phyloP scores from a whole-genome alignment of 352 stramenopile genomes.

The Saprolegnia parasitica region DNA sequence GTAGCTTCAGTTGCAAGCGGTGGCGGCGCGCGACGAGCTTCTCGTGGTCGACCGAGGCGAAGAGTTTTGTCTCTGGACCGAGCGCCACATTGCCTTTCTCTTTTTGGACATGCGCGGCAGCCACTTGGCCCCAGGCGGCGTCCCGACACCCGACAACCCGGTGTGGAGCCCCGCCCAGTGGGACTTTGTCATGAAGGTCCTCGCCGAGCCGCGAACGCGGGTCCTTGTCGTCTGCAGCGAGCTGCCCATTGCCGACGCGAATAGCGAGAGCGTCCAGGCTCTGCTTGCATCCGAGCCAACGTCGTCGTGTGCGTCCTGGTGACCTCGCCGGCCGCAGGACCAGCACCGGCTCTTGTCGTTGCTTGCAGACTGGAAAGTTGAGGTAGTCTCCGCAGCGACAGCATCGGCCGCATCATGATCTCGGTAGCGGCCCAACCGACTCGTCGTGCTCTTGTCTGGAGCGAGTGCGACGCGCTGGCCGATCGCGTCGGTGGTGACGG shows the following conservation, averaged over 20 bases:
- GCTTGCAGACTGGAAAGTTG: constrained; percentile 71
- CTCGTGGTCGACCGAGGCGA: constrained; percentile 53
- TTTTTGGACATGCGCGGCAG: constrained; percentile 60
- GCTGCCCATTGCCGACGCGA: constrained; percentile 43
- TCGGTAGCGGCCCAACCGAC: constrained; percentile 35
- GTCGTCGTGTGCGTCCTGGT: constrained; percentile 38
- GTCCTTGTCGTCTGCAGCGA: constrained; percentile 52
- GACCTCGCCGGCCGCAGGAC: constrained; percentile 35
- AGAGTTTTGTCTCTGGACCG: constrained; percentile 48
- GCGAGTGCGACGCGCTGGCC: constrained; percentile 37
- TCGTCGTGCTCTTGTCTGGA: constrained; percentile 47
- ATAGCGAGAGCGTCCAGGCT: constrained; percentile 14
- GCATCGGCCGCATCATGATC: too few relatives aligned
- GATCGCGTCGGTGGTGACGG: constrained; percentile 41
- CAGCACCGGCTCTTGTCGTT: constrained; percentile 47
- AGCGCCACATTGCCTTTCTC: constrained; percentile 42
- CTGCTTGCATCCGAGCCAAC: background rate
- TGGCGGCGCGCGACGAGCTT: constrained; percentile 54
- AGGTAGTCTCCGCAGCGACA: too few relatives aligned
- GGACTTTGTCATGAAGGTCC: constrained; percentile 47
- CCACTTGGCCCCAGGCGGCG: constrained; percentile 50
- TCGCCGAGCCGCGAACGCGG: constrained; percentile 36
- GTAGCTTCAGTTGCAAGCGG: constrained; percentile 46
- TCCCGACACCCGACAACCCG: constrained; percentile 49
- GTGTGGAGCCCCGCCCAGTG: constrained; percentile 56